A percentile compares a stretch with the other conserved stretches of the same genome.
phyloP scores from a whole-genome alignment of 305 asterid species.

The Striga hermonthica region DNA sequence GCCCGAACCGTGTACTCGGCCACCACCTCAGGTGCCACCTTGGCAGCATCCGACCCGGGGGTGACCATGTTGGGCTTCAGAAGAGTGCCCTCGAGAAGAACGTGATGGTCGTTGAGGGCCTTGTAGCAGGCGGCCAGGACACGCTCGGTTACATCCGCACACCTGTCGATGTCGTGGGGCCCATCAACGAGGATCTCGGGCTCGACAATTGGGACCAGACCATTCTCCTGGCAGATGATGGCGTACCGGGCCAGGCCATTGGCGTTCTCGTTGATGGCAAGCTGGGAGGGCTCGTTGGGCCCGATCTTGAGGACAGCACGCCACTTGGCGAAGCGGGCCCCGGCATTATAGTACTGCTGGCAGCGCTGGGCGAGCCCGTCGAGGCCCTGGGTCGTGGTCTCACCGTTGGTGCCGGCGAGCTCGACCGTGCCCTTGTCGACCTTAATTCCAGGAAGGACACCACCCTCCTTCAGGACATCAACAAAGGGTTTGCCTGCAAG shows the following conservation, averaged over 20 bases:
- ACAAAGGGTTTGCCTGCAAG: constrained; percentile 52
- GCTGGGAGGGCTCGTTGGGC: constrained; percentile 49
- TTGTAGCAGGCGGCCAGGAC: constrained; percentile 68
- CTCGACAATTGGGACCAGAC: constrained; percentile 68
- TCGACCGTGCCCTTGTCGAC: constrained; percentile 59
- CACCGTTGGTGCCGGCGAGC: constrained; percentile 58
- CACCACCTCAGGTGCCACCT: constrained; percentile 58
- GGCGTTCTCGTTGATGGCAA: constrained; percentile 50
- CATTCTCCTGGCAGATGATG: constrained; percentile 61
- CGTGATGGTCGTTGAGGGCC: constrained; percentile 71
- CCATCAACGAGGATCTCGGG: constrained; percentile 73
- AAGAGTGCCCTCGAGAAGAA: constrained; percentile 51
- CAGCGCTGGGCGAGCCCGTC: constrained; percentile 54
- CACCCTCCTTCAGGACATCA: constrained; percentile 53
- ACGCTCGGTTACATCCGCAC: constrained; percentile 62
- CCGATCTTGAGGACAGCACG: constrained; percentile 44
- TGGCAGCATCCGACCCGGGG: constrained; percentile 49
- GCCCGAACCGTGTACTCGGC: constrained; percentile 59
- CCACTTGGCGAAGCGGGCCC: constrained; percentile 45
- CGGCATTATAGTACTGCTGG: constrained; percentile 42
- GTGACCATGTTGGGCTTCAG: constrained; percentile 54
- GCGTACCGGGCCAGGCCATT: constrained; percentile 52
- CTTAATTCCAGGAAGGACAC: constrained; percentile 66
- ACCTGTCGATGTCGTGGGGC: constrained; percentile 51
- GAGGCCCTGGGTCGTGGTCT: constrained; percentile 66